Evolutionary conservation across 1,284 basidiomycete species (phyloP), one percentile per base, ranked within the genome.

Genomic region (Mycena citricolor): DNA sequence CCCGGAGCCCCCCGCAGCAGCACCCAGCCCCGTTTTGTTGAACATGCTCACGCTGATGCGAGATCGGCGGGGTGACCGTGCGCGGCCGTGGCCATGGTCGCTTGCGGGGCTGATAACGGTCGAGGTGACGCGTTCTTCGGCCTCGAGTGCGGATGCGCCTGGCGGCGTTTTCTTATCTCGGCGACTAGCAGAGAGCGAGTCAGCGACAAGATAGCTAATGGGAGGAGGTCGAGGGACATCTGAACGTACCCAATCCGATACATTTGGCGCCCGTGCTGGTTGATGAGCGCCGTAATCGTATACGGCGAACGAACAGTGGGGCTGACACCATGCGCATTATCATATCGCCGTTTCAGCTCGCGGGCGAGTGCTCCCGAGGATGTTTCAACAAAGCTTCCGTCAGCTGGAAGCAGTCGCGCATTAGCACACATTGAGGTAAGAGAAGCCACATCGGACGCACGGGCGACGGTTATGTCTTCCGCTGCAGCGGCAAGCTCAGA

Each of bases 361-460:
- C 78, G 75, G 12, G 86, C 86, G 19, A 81, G 84, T 20, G 73
- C 69, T 7, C 81, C 85, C 42, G 82, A 86, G 6, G 85, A 77
- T 2, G 84, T 89, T 59, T 90, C 87, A 23, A 90, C 77, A 59
- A 83, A 90, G 39, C 71, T 83, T 47, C 79, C 79, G 59, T 90
- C 84, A 47, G 74, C 85, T 86, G 54, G 29, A 42, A 49, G 39
- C 31, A 45, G 35, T 31, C 32, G 41, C 42, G 42, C 20, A 50
- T 43, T 40, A 44, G 22, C 30, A 32, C 19, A 33, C 44, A 39
- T 20, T 42, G 21, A 21, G 40, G 43, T 25, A 51, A 25, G 38
- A 38, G 29, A 54, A 53, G 25, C 51, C 13, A 10, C 24, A 34
- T 4, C 25, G 32, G 29, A 78, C 82, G 65, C 57, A 85, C 81